These are phyloP conservation scores for Tulasnella sp. DNA, from an alignment of 768 basidiomycete species.

Conservation along the genomic window DNA sequence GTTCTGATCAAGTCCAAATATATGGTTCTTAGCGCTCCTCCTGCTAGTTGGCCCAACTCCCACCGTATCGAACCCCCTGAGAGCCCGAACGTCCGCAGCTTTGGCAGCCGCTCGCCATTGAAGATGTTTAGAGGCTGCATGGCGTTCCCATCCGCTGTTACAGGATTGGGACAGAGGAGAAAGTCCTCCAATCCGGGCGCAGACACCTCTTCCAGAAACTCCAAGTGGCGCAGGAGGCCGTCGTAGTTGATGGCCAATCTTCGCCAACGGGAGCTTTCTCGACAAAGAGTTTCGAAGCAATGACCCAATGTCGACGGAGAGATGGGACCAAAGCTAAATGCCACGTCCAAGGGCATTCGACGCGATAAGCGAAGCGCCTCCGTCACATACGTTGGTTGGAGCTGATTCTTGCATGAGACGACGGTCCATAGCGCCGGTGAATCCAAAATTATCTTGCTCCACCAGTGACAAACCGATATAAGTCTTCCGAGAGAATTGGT, in stretches of 20 bases:
- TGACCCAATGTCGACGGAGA: neutral
- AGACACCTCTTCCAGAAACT: neutral
- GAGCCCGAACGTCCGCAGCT: neutral
- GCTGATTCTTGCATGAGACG: neutral
- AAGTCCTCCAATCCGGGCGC: neutral
- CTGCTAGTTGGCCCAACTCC: neutral
- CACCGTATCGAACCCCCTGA: neutral
- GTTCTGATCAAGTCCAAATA: neutral
- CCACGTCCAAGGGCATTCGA: neutral
- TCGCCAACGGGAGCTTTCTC: neutral
- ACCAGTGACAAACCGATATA: neutral
- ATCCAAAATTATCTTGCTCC: neutral
- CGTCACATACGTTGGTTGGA: neutral
- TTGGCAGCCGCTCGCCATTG: neutral
- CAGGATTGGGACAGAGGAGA: neutral
- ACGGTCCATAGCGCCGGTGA: neutral
- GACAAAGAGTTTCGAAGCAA: neutral
- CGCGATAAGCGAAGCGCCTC: neutral
- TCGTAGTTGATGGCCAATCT: neutral
- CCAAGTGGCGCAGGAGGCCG: neutral
- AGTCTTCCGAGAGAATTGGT: neutral
- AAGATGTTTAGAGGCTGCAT: neutral
- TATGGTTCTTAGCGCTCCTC: neutral
- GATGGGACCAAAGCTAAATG: neutral
- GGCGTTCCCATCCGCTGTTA: neutral